phyloP scores from a whole-genome alignment of 2,329 filamentous ascomycete genomes.

The Aspergillus piperis region DNA sequence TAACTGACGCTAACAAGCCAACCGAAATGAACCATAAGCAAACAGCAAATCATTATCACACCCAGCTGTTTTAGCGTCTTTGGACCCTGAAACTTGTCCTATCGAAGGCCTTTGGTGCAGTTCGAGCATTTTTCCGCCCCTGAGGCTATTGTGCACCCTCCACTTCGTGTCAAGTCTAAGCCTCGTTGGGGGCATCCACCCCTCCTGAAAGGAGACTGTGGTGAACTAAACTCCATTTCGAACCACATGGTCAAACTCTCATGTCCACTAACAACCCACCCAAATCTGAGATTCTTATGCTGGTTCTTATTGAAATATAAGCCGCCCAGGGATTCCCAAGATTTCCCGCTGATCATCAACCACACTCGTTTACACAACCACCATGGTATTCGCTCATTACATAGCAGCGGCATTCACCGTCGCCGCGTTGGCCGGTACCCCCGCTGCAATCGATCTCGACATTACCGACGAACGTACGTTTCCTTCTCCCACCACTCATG shows the following conservation, averaged over 20 bases:
- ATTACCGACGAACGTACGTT: neutral
- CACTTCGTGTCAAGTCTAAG: neutral
- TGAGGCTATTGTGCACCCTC: neutral
- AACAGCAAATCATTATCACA: no score
- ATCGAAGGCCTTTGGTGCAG: neutral
- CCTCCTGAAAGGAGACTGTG: neutral
- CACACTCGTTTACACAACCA: neutral
- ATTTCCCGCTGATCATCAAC: neutral
- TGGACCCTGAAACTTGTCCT: neutral
- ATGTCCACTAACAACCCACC: neutral
- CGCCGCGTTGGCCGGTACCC: neutral
- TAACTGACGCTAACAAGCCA: constrained; percentile 14
- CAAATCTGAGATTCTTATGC: neutral
- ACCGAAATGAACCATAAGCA: neutral
- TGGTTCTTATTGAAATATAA: neutral
- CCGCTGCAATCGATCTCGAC: constrained; percentile 1
- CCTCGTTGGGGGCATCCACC: neutral
- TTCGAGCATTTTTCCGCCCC: neutral
- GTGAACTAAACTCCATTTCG: neutral
- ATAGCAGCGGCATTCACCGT: neutral
- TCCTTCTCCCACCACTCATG: neutral
- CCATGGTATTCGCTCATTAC: no score
- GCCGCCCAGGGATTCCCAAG: neutral
- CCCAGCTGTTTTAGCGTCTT: no score
- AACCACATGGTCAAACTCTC: neutral